phyloP scores from a whole-genome alignment of 2,329 filamentous ascomycete species.

The Cytospora chrysosperma region DNA sequence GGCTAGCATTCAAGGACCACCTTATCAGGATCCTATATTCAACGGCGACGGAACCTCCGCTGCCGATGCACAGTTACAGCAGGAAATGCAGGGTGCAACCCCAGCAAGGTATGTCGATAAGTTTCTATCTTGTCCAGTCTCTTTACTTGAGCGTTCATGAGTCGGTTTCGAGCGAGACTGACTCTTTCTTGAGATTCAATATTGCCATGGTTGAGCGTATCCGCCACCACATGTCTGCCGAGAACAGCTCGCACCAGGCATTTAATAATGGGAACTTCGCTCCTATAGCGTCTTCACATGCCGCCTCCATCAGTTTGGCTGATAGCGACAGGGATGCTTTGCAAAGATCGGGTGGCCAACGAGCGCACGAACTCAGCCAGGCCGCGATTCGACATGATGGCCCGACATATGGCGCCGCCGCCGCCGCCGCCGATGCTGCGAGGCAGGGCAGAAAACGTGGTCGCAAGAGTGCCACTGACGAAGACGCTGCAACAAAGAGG shows the following conservation, averaged over 20 bases:
- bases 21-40: background rate
- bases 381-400: slow-evolving; percentile 13
- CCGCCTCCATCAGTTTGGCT: slow-evolving; percentile 2
- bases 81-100: slow-evolving; percentile 4
- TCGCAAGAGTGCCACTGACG: slow-evolving; percentile 17
- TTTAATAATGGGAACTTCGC: background rate
- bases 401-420: slow-evolving; percentile 8
- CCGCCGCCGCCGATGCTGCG: slow-evolving; percentile 3
- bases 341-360: slow-evolving; percentile 1
- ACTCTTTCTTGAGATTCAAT: slow-evolving; percentile 8
- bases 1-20: slow-evolving; percentile 1
- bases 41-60: slow-evolving; percentile 8
- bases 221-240: slow-evolving; percentile 3
- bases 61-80: slow-evolving; percentile 7
- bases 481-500: slow-evolving; percentile 15
- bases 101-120: slow-evolving; percentile 14
- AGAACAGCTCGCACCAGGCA: background rate
- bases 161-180: slow-evolving; percentile 13
- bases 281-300: background rate
- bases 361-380: slow-evolving; percentile 10
- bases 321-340: slow-evolving; percentile 9
- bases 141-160: background rate
- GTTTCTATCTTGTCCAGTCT: background rate
- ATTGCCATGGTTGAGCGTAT: slow-evolving; percentile 7
- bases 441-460: slow-evolving; percentile 16